Conservation (phyloP, 345 rosid species). For the Pistacia atlantica region DNA sequence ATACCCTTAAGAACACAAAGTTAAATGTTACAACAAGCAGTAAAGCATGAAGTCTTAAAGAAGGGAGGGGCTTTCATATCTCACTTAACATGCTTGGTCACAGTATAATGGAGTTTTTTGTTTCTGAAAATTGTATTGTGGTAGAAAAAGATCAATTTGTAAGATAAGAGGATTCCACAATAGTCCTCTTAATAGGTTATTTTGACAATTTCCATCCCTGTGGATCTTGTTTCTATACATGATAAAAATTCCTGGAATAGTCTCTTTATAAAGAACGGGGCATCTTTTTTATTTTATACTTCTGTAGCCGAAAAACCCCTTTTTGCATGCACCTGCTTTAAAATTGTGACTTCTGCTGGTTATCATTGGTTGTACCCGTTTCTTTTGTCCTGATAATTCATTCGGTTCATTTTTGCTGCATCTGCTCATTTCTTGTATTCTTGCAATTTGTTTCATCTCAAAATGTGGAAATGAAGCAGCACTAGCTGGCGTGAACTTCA, state of each 20-base stretch:
- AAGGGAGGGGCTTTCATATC: background rate
- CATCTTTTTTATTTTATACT: background rate
- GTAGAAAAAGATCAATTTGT: background rate
- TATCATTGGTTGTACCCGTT: background rate
- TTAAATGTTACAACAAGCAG: background rate
- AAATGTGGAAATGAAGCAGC: conserved; percentile 1
- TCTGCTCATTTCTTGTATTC: conserved; percentile 3
- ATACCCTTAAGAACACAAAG: background rate
- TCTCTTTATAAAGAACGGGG: background rate
- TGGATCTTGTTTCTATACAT: background rate
- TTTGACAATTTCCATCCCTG: background rate
- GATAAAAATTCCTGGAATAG: background rate
- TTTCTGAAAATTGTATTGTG: no score
- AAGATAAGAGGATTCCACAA: background rate
- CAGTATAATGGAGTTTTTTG: background rate
- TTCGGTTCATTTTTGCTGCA: background rate
- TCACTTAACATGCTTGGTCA: background rate
- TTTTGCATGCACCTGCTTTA: background rate
- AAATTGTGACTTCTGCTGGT: background rate
- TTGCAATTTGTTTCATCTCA: background rate
- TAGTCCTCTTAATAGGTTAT: background rate
- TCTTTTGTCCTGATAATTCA: background rate
- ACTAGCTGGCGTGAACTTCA: background rate
- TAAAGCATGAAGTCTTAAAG: background rate
- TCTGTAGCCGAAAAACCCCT: background rate